Percentiles rank a stretch among this genome's conserved stretches.
Conservation (phyloP, 139 green algal genomes). For the Chlorella sp. region DNA sequence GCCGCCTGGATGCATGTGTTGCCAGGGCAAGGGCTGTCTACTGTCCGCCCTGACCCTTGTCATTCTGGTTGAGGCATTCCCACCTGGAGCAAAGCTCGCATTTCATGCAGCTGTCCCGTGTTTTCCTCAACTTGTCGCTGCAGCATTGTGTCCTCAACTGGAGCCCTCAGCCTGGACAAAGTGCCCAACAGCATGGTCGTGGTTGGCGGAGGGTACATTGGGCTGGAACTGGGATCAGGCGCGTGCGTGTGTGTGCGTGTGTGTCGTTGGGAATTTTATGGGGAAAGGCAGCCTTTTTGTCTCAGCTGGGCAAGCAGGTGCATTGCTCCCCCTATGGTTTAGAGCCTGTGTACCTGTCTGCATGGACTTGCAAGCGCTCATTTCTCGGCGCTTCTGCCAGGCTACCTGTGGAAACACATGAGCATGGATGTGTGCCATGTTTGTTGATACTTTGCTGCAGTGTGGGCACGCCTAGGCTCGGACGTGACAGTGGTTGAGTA, state of each 20-base stretch:
- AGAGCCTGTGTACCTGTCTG: not conserved
- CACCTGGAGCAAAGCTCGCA: not conserved
- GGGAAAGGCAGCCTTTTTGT: not conserved
- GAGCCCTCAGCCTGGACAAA: constrained; percentile 87
- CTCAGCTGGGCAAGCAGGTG: not conserved
- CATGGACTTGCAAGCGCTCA: not conserved
- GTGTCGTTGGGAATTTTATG: no score
- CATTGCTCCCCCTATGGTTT: not conserved
- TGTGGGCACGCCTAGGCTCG: constrained; percentile 92
- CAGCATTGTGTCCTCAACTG: constrained; percentile 92
- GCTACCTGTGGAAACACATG: not conserved
- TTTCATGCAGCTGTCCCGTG: not conserved
- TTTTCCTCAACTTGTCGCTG: not conserved
- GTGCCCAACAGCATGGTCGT: constrained; percentile 95
- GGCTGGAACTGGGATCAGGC: constrained; percentile 95
- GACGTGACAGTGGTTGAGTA: constrained; percentile 98
- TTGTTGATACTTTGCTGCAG: constrained; percentile 34
- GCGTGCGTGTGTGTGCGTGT: no score
- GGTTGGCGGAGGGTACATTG: constrained; percentile 97
- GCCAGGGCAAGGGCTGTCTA: not conserved
- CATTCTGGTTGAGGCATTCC: no score
- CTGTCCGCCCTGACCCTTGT: no score
- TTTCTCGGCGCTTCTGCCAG: not conserved
- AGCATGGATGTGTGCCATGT: not conserved
- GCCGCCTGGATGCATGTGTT: no score